These are phyloP conservation scores for Diaporthe sp. DNA, from an alignment of 2,329 filamentous ascomycete genomes.

Conservation along the genomic window DNA sequence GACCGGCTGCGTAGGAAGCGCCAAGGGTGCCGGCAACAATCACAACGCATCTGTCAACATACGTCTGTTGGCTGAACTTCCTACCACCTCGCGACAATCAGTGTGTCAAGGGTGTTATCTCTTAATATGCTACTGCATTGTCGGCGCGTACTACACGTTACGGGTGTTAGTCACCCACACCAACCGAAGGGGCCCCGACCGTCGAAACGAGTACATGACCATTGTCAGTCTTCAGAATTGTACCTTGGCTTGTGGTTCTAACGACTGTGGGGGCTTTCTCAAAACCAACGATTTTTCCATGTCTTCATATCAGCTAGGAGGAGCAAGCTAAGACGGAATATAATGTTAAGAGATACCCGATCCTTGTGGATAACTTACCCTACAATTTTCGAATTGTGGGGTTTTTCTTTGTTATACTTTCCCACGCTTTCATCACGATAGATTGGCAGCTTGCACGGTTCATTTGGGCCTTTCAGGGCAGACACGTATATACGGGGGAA, in stretches of 20 bases:
- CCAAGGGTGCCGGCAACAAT: not conserved
- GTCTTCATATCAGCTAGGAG: constrained; percentile 24
- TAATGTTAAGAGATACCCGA: constrained; percentile 44
- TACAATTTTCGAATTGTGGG: not conserved
- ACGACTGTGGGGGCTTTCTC: constrained; percentile 31
- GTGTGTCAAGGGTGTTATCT: constrained; percentile 4
- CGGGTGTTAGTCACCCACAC: constrained; percentile 13
- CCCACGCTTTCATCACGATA: constrained; percentile 30
- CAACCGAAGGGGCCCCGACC: not conserved
- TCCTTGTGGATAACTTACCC: constrained; percentile 35
- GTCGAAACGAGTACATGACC: not conserved
- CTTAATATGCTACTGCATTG: not conserved
- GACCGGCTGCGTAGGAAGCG: not conserved
- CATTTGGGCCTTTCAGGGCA: constrained; percentile 21
- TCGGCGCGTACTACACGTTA: constrained; percentile 13
- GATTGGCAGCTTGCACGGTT: constrained; percentile 35
- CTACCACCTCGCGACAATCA: constrained; percentile 3
- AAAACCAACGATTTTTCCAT: constrained; percentile 17
- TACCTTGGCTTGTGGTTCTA: not conserved
- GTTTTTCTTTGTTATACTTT: constrained; percentile 32
- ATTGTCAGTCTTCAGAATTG: constrained; percentile 11
- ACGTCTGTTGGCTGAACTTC: not conserved
- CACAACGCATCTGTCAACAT: not conserved
- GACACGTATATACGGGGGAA: constrained; percentile 14
- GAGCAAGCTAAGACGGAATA: constrained; percentile 37